phyloP scores from a whole-genome alignment of 1,284 basidiomycete species.

The Microbotryum violaceum region DNA sequence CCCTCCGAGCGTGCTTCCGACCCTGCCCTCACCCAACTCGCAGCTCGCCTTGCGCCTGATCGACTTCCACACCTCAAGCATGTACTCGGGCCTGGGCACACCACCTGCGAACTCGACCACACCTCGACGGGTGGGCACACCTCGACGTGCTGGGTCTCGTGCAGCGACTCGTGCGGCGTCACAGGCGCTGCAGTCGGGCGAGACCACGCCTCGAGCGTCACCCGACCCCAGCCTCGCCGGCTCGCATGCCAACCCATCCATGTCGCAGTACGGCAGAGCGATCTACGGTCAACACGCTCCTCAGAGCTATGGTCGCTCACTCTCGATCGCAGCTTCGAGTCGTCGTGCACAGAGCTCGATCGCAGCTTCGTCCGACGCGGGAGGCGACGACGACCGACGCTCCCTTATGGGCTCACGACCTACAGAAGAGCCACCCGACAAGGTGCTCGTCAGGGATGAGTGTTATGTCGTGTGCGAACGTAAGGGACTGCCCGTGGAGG shows the following conservation, averaged over 20 bases:
- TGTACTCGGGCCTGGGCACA: background rate
- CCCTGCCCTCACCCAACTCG: no score
- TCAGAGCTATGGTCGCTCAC: background rate
- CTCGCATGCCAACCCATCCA: background rate
- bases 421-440: constrained; percentile 4
- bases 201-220: background rate
- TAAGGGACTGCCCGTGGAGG: constrained; percentile 19
- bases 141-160: background rate
- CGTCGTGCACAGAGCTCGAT: background rate
- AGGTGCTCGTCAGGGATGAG: constrained; percentile 25
- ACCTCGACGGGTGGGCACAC: background rate
- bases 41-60: no score
- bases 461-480: constrained; percentile 18
- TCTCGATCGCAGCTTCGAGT: background rate
- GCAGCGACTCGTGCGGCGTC: background rate
- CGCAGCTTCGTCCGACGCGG: background rate
- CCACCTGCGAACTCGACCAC: background rate
- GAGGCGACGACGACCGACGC: background rate
- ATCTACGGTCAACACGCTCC: background rate
- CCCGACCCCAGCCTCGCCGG: background rate
- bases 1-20: no score
- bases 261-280: background rate
- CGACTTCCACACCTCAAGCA: background rate
- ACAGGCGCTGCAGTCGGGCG: background rate
- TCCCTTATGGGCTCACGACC: background rate